Base-by-base conservation (phyloP, 768 basidiomycete genomes). In the Tricholomella constricta region DNA sequence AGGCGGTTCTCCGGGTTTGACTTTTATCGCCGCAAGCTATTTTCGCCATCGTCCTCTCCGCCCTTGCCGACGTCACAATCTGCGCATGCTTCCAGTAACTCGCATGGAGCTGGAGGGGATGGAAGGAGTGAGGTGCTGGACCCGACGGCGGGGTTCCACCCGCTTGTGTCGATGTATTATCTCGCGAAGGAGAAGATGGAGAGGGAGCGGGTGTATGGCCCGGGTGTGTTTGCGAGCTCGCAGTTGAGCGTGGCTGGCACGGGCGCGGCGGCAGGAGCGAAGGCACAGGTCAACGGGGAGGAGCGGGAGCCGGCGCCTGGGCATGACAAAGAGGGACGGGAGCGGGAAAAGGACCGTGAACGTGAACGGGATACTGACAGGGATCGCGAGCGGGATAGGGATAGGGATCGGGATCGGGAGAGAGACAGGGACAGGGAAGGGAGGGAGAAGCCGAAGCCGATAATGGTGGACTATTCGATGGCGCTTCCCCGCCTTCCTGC, bases 1-100 rank as follows among this genome's bases (percentile, higher is more conserved):
- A 91, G 87, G 65, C 82, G 96, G n/a, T 98, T 98, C 68, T 94
- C 91, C 11, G 96, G 88, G 2, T 91, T 99, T 64, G 95, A 97
- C 64, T 97, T 94, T 63, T 96, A 95, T 65, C 83, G 91, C 34
- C 83, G 88, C 63, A 98, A 95, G 71, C 70, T 98, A 41, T 94
- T 94, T 70, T 81, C 85, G 0, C 84, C 86, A 1, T 74, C 80
- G 29, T 71, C 78, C 6, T 75, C 76, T n/a, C 70, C 73, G 10
- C 73, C 78, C 45, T 71, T 70, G 45, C 75, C 76, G 20, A 61
- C 69, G 42, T 69, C 73, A 54, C 75, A 78, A 56, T 87, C 87
- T 11, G 83, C 84, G 6, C 82, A 83, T 15, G 75, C 72, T 45
- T 88, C 84, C 6, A 20, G 29, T 8, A 9, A 19, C 8, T 27